Percentiles rank a stretch among this genome's conserved stretches.
Conservation (phyloP, 2,329 filamentous ascomycete genomes). For the Cladophialophora chaetospira region DNA sequence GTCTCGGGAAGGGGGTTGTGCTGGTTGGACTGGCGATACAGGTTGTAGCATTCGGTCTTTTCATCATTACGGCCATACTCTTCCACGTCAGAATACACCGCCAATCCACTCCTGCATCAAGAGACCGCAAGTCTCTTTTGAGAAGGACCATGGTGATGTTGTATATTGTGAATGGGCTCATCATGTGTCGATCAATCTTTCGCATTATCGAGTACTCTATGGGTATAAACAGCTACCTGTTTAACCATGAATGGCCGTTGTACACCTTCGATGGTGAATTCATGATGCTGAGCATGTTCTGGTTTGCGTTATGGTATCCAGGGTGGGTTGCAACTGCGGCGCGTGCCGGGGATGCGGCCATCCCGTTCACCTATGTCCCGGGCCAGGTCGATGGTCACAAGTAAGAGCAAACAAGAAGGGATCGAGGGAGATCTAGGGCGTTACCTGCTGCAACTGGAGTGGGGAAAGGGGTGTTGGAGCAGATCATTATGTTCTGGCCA, state of each 20-base stretch:
- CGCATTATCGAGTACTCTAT: slow-evolving; percentile 37
- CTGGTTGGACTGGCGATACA: slow-evolving; percentile 60
- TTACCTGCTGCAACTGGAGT: too few relatives aligned
- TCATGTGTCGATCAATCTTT: slow-evolving; percentile 36
- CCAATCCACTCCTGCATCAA: slow-evolving; percentile 36
- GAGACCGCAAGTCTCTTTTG: slow-evolving; percentile 35
- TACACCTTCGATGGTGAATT: slow-evolving; percentile 38
- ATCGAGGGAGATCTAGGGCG: too few relatives aligned
- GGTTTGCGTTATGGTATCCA: not conserved
- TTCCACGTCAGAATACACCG: slow-evolving; percentile 51
- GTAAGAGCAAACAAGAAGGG: too few relatives aligned
- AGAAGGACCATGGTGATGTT: slow-evolving; percentile 39
- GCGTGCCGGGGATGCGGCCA: not conserved
- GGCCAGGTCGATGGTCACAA: too few relatives aligned
- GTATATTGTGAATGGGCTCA: slow-evolving; percentile 33
- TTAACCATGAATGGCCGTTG: slow-evolving; percentile 36
- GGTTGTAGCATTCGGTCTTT: slow-evolving; percentile 59
- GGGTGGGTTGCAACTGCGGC: not conserved
- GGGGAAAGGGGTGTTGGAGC: too few relatives aligned
- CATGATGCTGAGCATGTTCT: slow-evolving; percentile 26
- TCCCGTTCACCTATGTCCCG: too few relatives aligned
- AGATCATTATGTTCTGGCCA: too few relatives aligned
- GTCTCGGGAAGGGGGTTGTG: slow-evolving; percentile 38
- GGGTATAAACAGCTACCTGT: slow-evolving; percentile 35
- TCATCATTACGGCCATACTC: slow-evolving; percentile 50